A percentile compares a stretch with the other conserved stretches of the same genome.
phyloP scores from a whole-genome alignment of 345 rosid species.

The Gossypium anomalum region DNA sequence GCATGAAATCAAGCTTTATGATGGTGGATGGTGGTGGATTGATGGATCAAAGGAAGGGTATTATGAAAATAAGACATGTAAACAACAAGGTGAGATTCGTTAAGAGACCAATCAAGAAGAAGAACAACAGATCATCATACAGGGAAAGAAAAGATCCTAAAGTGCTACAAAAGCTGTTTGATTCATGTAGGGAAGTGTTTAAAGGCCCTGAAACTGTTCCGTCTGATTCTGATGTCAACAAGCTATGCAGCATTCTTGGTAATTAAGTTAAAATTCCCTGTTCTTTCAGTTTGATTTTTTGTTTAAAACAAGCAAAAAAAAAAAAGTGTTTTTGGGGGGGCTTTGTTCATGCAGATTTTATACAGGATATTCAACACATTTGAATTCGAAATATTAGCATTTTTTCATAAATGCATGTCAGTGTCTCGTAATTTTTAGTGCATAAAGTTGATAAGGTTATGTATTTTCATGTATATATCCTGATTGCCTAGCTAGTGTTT shows the following conservation, averaged over 20 bases:
- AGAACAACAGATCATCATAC: not conserved
- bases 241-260: conserved; percentile 49
- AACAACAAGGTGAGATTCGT: conserved; percentile 39
- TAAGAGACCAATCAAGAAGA: conserved; percentile 27
- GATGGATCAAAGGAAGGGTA: conserved; percentile 31
- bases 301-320: not conserved
- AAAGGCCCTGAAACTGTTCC: conserved; percentile 61
- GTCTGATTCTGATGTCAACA: conserved; percentile 34
- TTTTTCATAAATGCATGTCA: not conserved
- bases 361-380: too few relatives aligned
- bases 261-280: not conserved
- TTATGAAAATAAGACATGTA: conserved; percentile 5
- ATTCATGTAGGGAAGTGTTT: conserved; percentile 43
- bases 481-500: not conserved
- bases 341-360: not conserved
- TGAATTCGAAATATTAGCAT: too few relatives aligned
- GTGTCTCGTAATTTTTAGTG: not conserved
- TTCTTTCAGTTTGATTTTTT: not conserved
- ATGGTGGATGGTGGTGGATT: conserved; percentile 34
- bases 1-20: not conserved
- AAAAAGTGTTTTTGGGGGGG: not conserved
- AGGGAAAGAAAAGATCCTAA: not conserved
- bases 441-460: not conserved
- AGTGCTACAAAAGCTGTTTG: conserved; percentile 45
- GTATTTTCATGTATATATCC: not conserved